These are phyloP conservation scores for Carex arenaria DNA, from an alignment of 202 grass and related monocot genomes.

Conservation along the genomic window DNA sequence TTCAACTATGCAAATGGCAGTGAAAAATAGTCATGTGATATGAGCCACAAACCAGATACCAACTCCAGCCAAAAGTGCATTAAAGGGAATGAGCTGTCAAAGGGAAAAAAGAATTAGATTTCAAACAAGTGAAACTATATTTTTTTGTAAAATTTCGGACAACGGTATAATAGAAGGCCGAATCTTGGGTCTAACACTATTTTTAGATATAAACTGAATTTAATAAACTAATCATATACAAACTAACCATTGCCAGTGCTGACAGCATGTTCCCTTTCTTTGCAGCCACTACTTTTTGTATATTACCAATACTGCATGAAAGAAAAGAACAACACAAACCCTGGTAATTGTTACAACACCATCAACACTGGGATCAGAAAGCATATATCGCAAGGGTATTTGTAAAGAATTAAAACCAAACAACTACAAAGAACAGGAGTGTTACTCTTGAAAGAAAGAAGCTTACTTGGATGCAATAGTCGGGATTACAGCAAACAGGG, in stretches of 20 bases:
- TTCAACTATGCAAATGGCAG: conserved; percentile 13
- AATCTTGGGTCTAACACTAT: neutral
- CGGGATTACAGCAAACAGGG: conserved; percentile 54
- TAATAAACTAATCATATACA: conserved; percentile 3
- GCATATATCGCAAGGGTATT: neutral
- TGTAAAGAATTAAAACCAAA: neutral
- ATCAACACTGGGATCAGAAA: neutral
- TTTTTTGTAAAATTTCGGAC: neutral
- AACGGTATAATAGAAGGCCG: neutral
- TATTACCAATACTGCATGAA: conserved; percentile 59
- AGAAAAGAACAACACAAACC: neutral
- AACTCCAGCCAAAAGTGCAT: conserved; percentile 57
- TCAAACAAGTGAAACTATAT: neutral
- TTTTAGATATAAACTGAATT: conserved; percentile 3
- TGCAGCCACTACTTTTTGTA: conserved; percentile 59
- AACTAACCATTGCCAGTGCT: conserved; percentile 81
- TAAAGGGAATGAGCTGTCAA: conserved; percentile 63
- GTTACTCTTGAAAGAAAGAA: neutral
- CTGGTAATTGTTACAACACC: neutral
- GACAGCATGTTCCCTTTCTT: conserved; percentile 77
- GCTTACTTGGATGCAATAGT: conserved; percentile 85
- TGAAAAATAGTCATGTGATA: conserved; percentile 5
- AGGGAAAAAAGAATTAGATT: conserved; percentile 18
- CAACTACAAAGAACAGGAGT: neutral
- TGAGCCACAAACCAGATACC: conserved; percentile 59